phyloP scores from a whole-genome alignment of 176 grass and related monocot species.

The Tuctoria greenei region DNA sequence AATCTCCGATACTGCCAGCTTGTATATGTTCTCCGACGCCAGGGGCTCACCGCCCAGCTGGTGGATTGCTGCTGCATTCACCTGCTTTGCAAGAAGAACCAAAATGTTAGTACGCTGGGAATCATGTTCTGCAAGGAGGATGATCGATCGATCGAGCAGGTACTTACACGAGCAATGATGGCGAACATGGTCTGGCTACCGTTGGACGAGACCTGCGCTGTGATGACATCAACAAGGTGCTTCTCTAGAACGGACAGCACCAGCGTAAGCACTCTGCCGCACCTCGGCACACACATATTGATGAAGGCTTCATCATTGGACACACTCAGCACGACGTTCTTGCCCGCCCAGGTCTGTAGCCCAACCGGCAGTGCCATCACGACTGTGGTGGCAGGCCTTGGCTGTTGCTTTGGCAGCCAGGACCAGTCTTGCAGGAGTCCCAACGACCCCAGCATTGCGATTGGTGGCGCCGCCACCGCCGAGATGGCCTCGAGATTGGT shows the following conservation, averaged over 20 bases:
- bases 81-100: conserved; percentile 24
- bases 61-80: conserved; percentile 17
- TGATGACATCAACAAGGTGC: conserved; percentile 53
- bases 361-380: not conserved
- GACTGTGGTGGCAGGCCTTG: not conserved
- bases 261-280: conserved; percentile 25
- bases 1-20: conserved; percentile 59
- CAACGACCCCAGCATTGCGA: not conserved
- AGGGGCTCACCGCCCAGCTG: conserved; percentile 8
- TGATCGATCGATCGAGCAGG: not conserved
- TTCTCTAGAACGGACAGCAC: conserved; percentile 56
- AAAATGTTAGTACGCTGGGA: not conserved
- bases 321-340: conserved; percentile 63
- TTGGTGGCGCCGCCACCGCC: not conserved
- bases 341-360: conserved; percentile 59
- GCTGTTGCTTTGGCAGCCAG: not conserved
- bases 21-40: conserved; percentile 51
- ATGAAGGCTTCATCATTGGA: conserved; percentile 44
- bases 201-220: conserved; percentile 26
- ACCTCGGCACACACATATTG: conserved; percentile 34
- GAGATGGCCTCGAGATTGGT: not conserved
- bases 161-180: conserved; percentile 66
- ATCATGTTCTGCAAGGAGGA: not conserved
- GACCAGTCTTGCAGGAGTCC: not conserved
- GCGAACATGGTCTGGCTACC: conserved; percentile 24